Base-by-base conservation (phyloP, 768 basidiomycete genomes). In the Collybia nuda region DNA sequence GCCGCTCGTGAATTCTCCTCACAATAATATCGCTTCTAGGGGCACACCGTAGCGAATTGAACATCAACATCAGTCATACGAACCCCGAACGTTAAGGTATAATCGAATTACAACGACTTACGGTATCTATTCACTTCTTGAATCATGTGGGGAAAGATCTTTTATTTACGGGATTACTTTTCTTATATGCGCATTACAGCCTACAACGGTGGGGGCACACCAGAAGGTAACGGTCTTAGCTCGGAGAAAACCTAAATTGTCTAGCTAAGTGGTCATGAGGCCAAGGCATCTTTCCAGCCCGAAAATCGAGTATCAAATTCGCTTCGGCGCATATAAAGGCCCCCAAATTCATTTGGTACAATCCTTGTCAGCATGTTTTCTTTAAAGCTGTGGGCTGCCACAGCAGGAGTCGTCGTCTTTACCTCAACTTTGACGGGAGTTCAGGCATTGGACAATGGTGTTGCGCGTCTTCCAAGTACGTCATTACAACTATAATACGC, bases 381-480 rank as follows among this genome's bases (percentile, higher is more conserved):
- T 8, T 44, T 56, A 22, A 54, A 60, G 23, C 40, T 64, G 29
- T 59, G 53, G 62, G 50, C 56, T 17, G 56, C 59, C 19, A 55
- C 61, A 26, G 47, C 51, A 32, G 52, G 62, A 18, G 44, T 44
- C 28, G 22, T 49, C 17, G 37, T 62, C 15, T 40, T 56, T 22
- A 8, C 51, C 8, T 56, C 62, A 18, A 50, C 26, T 36, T 36
- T 46, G 9, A 51, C 37, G 7, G 26, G 48, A 45, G 44, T 56
- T 8, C 43, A 46, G 32, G 64, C 57, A n/a, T 19, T 49, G 18
- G 53, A 70, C 41, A 67, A 68, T 51, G 67, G 71, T 21, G 66
- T 74, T 17, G 72, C 67, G 7, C 64, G 64, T 37, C 63, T 76
- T 26, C 72, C 73, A 18, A 56, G 74, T 74, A 50, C 43, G 70